A percentile compares a stretch with the other conserved stretches of the same genome.
phyloP scores from a whole-genome alignment of 106 monocot genomes.

The Dendrobium nobile region DNA sequence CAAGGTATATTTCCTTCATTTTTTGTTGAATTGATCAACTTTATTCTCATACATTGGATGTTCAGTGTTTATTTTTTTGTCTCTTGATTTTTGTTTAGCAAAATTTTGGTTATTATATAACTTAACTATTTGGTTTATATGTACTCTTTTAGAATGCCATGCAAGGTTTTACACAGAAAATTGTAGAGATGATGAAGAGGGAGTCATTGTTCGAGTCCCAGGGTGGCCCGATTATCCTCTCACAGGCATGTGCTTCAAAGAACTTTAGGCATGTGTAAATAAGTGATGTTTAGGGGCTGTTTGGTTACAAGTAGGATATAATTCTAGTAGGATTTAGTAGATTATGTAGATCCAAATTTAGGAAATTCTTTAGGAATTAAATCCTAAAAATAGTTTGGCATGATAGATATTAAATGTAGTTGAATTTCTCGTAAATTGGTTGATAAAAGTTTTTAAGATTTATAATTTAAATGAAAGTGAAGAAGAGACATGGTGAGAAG shows the following conservation, averaged over 20 bases:
- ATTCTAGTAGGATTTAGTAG: neutral
- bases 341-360: neutral
- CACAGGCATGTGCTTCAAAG: constrained; percentile 36
- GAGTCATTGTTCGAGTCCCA: constrained; percentile 84
- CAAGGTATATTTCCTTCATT: constrained; percentile 44
- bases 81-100: neutral
- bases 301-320: neutral
- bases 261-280: neutral
- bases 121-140: neutral
- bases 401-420: too few relatives aligned
- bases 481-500: too few relatives aligned
- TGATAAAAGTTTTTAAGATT: too few relatives aligned
- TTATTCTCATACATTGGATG: neutral
- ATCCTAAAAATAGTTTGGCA: too few relatives aligned
- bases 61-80: constrained; percentile 1
- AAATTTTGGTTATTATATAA: neutral
- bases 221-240: constrained; percentile 93
- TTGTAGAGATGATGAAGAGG: constrained; percentile 88
- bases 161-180: constrained; percentile 89
- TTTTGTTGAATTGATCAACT: neutral
- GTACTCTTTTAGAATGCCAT: constrained; percentile 57
- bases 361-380: neutral
- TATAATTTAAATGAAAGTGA: too few relatives aligned
- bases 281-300: neutral
- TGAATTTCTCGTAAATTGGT: too few relatives aligned